Base-by-base conservation (phyloP, 1,284 basidiomycete species). In the Peniophora sp. region DNA sequence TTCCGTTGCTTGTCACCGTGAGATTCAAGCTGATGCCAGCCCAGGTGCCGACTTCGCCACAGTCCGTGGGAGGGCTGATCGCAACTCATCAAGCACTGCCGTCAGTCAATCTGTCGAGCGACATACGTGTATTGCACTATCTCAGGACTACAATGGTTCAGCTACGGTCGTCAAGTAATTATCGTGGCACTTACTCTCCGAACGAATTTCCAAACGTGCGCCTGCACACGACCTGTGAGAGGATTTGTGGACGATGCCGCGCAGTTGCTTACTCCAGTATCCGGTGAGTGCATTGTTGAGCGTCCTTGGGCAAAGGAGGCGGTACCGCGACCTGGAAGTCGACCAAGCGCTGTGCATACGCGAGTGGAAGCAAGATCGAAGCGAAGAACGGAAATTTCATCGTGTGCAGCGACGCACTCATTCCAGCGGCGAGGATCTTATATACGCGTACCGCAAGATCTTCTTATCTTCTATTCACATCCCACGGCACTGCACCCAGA, bases 1-100 rank as follows among this genome's bases (percentile, higher is more conserved):
- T 88, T 43, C 86, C 86, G 52, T 86, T 86, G 38, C 80, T 83
- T 6, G 84, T 85, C n/a, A 83, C 83, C 1, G 86, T 87, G 58
- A 86, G 80, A 61, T 89, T 88, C 41, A 88, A 68, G 16, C 78
- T 84, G 43, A 89, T 72, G 1, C 77, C 85, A n/a, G 83, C 77
- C 87, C 87, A 89, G 14, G 82, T 78, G 3, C 86, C 85, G 23
- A 74, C 66, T 3, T 70, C 61, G n/a, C 87, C 87, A 63, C 86
- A 89, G 57, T 82, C 75, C 10, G 77, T 79, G 0, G 86, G 85
- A 38, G 87, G 87, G 25, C 85, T 85, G 9, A 53, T 8, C 12
- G n/a, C 19, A 9, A 23, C 14, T 20, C 20, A 20, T 23, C 44
- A 41, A 41, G 16, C 39, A 45, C 24, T 45, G 22, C 14, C 17